Evolutionary conservation across 257 asterid genomes (phyloP).

Genomic region (Scutellaria minor): DNA sequence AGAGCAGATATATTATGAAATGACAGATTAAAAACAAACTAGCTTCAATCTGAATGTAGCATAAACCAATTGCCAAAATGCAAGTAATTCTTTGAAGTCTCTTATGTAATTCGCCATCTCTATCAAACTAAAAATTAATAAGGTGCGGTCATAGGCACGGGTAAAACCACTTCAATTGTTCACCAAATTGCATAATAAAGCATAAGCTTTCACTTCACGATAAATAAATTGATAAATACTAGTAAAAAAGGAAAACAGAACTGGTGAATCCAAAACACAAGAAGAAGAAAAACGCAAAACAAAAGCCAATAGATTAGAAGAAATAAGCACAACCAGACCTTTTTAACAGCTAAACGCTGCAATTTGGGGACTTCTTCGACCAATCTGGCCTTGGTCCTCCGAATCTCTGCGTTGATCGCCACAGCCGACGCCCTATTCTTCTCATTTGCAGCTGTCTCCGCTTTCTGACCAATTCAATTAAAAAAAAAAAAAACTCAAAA

Average conservation of each 20-base stretch:
- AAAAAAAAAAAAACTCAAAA: not conserved
- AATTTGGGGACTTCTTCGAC: constrained; percentile 88
- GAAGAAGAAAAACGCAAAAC: not conserved
- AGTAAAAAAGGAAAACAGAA: not conserved
- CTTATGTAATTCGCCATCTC: not conserved
- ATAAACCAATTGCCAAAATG: not conserved
- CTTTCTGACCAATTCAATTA: constrained; percentile 57
- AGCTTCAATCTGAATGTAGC: too few relatives aligned
- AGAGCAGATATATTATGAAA: constrained; percentile 20
- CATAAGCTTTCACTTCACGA: not conserved
- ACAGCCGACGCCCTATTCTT: constrained; percentile 86
- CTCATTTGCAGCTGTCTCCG: constrained; percentile 76
- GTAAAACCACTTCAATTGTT: not conserved
- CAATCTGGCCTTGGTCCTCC: constrained; percentile 86
- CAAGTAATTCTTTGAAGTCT: not conserved
- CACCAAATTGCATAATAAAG: constrained; percentile 14
- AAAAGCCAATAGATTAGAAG: not conserved
- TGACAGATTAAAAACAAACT: not conserved
- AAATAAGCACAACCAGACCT: constrained; percentile 47
- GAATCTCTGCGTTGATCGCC: constrained; percentile 92
- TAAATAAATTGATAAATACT: not conserved
- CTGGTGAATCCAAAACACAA: not conserved
- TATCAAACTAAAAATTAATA: constrained; percentile 4
- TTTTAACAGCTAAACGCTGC: constrained; percentile 88
- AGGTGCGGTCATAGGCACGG: constrained; percentile 7